Base-by-base conservation (phyloP, 2,329 filamentous ascomycete species). In the Sphaceloma murrayae region DNA sequence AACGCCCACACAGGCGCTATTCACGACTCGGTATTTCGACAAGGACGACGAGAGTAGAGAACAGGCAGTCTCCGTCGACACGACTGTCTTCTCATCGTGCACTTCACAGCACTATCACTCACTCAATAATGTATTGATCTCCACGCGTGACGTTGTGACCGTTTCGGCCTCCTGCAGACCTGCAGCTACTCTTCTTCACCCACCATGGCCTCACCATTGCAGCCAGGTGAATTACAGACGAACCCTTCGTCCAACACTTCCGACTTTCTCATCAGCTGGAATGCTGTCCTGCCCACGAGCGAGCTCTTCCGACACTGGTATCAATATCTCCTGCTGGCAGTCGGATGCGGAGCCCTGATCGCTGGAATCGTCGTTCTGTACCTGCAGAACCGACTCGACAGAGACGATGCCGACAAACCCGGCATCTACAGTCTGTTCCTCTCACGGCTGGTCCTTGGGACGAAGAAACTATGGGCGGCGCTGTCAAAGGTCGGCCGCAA, bases 151-250 rank as follows among this genome's bases (percentile, higher is more conserved):
- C 36, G 36, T 40, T 40, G 36, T 40, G 24, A 40, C 22, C 36
- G 36, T 40, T 40, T 26, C 24, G 36, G 36, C 36, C 14, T 30
- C 36, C 36, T 40, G 36, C 36, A 40, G 22, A 26, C 36, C 13
- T 22, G 36, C 36, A 22, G 19, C 19, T 40, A 38, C 34, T 11
- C 34, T 24, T 22, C 24, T 16, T 38, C 36, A 16, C 26, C 30
- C 36, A 40, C 36, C 27, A 48, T 49, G 48, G 40, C 48, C 11
- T 49, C 48, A 31, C 46, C 45, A 21, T 49, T 49, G 6, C 45
- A 49, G 34, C 45, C 45, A 11, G 14, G 34, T 24, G 31, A 43
- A 21, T 13, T 22, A 11, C 29, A 24, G 8, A 14, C 32, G 13
- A 24, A 38, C 13, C 19, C 22, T 40, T 16, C 30, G 7, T 27